phyloP scores from a whole-genome alignment of 345 rosid species.

The Bretschneidera sinensis region DNA sequence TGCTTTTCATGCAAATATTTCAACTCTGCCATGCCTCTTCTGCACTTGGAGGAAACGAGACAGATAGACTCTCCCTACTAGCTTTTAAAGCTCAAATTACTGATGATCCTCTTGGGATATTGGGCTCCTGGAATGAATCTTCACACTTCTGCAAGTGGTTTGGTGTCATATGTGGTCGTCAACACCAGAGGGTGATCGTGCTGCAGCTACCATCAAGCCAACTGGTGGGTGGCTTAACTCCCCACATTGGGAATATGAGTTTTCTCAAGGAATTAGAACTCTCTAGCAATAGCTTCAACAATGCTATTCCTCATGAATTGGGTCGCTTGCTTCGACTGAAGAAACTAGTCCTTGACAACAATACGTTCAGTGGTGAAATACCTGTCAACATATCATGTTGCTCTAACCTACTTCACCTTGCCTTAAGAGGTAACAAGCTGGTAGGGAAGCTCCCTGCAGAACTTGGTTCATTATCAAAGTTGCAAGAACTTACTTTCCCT shows the following conservation, averaged over 20 bases:
- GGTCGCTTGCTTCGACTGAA: no score
- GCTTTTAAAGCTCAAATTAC: slow-evolving; percentile 14
- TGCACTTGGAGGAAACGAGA: no score
- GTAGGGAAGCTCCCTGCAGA: slow-evolving; percentile 15
- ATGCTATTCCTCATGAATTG: no score
- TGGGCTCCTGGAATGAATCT: slow-evolving; percentile 22
- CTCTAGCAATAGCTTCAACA: no score
- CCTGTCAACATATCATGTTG: slow-evolving; percentile 13
- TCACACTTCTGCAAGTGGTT: slow-evolving; percentile 22
- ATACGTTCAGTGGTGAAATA: slow-evolving; percentile 13
- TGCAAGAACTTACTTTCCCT: fast-evolving
- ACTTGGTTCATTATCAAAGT: slow-evolving; percentile 8
- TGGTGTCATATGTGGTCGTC: slow-evolving; percentile 21
- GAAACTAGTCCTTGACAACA: fast-evolving
- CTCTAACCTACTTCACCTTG: fast-evolving
- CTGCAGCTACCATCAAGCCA: slow-evolving; percentile 4
- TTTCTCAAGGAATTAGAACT: no score
- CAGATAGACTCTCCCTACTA: no score
- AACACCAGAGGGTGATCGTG: slow-evolving; percentile 17
- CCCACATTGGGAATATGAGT: no score
- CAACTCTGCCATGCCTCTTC: no score
- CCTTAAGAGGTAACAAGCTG: not conserved
- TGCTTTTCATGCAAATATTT: no score
- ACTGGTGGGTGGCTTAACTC: not conserved
- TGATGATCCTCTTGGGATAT: slow-evolving; percentile 9